A percentile compares a stretch with the other conserved stretches of the same genome.
Conservation (phyloP, 2,329 filamentous ascomycete species). For the Magnaporthiopsis rhizophila region DNA sequence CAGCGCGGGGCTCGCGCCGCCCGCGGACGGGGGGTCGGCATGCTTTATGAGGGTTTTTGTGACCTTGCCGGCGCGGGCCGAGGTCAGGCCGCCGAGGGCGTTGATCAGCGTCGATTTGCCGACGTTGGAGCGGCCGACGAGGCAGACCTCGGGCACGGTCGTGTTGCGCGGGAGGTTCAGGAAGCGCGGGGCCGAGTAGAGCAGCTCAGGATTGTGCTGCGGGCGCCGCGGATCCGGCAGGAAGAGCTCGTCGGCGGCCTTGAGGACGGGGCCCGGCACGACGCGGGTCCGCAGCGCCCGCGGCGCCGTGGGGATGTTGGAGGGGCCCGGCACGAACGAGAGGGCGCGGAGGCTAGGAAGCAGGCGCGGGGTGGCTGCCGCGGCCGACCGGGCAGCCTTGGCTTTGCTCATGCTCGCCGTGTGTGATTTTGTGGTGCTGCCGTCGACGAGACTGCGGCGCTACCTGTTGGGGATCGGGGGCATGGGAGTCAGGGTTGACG, state of each 20-base stretch:
- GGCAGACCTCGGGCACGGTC: constrained; percentile 55
- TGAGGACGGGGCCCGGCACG: constrained; percentile 8
- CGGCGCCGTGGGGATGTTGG: constrained; percentile 6
- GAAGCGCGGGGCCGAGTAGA: constrained; percentile 43
- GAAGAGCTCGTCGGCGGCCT: constrained; percentile 16
- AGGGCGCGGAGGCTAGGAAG: neutral
- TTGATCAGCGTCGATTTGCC: constrained; percentile 88
- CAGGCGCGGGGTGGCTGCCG: neutral
- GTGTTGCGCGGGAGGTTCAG: constrained; percentile 43
- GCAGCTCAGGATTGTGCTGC: constrained; percentile 22
- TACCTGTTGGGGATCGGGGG: no score
- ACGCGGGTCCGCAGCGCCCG: constrained; percentile 3
- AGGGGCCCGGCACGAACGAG: constrained; percentile 2
- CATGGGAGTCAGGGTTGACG: no score
- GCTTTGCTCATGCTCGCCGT: no score
- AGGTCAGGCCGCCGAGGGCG: constrained; percentile 51
- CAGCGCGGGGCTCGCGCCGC: constrained; percentile 35
- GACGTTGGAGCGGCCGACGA: constrained; percentile 82
- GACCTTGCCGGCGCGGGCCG: neutral
- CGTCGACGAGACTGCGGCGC: no score
- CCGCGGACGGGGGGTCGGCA: constrained; percentile 11
- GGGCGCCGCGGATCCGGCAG: constrained; percentile 8
- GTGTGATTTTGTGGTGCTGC: no score
- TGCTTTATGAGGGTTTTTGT: constrained; percentile 15
- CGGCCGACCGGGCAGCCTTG: neutral